These are phyloP conservation scores for Pholiota conissans DNA, from an alignment of 768 basidiomycete species.

Conservation along the genomic window DNA sequence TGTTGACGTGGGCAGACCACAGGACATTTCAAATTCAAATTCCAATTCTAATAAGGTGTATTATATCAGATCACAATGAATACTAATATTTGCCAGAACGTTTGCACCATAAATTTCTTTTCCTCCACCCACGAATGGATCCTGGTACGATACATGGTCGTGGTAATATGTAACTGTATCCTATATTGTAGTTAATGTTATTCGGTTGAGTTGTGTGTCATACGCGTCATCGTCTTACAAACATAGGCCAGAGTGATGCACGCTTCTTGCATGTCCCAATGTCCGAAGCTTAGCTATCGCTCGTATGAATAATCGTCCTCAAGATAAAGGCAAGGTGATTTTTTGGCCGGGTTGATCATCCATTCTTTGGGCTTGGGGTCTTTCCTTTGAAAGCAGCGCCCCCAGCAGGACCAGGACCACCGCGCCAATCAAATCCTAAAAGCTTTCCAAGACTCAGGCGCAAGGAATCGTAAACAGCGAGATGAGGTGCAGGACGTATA, in stretches of 20 bases:
- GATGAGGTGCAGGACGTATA: conserved; percentile 78
- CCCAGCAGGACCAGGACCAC: conserved; percentile 10
- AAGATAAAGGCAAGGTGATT: too few relatives aligned
- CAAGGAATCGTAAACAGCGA: conserved; percentile 66
- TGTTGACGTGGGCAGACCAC: too few relatives aligned
- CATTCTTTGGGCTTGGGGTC: background rate
- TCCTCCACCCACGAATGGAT: background rate
- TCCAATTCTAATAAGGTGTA: background rate
- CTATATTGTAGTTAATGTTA: background rate
- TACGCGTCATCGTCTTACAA: background rate
- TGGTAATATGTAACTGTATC: background rate
- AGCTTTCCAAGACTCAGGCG: conserved; percentile 40
- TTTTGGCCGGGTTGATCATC: background rate
- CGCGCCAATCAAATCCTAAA: conserved; percentile 31
- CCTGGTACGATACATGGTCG: background rate
- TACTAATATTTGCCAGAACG: background rate
- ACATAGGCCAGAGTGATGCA: background rate
- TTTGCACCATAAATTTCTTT: background rate
- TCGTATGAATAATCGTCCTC: background rate
- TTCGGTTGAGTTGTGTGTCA: background rate
- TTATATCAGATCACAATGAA: background rate
- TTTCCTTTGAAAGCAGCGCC: conserved; percentile 20
- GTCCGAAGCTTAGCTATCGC: too few relatives aligned
- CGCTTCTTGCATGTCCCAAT: too few relatives aligned
- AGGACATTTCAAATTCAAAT: too few relatives aligned